A percentile compares a stretch with the other conserved stretches of the same genome.
Evolutionary conservation across 331 rosid species (phyloP).

Genomic region (Ulmus americana): DNA sequence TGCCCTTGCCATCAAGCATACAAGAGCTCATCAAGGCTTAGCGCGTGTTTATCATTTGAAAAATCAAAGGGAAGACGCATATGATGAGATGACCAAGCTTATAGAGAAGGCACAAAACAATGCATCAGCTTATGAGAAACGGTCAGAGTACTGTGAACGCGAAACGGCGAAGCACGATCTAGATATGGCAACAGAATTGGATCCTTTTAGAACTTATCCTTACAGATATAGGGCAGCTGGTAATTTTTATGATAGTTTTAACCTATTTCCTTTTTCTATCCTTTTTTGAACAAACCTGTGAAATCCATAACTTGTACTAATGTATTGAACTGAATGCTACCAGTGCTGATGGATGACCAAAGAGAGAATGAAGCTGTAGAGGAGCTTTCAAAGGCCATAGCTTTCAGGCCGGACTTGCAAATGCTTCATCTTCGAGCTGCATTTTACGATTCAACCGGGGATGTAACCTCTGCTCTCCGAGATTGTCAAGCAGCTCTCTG

Average conservation of each 20-base stretch:
- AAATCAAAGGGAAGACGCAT: conserved; percentile 60
- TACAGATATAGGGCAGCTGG: conserved; percentile 94
- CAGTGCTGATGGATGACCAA: conserved; percentile 90
- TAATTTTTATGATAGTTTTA: conserved; percentile 7
- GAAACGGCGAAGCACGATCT: conserved; percentile 69
- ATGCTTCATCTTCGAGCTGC: conserved; percentile 89
- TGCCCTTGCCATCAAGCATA: conserved; percentile 80
- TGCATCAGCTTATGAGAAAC: conserved; percentile 80
- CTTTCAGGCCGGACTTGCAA: conserved; percentile 73
- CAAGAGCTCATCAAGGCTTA: conserved; percentile 88
- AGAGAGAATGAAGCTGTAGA: conserved; percentile 68
- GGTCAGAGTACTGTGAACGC: conserved; percentile 74
- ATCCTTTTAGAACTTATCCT: conserved; percentile 74
- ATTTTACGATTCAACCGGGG: conserved; percentile 63
- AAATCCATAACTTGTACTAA: conserved; percentile 25
- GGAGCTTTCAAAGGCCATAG: conserved; percentile 64
- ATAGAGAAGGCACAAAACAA: conserved; percentile 59
- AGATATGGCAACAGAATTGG: conserved; percentile 53
- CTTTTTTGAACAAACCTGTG: neutral
- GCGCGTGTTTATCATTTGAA: conserved; percentile 72
- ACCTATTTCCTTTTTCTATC: neutral
- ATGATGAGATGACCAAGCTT: conserved; percentile 75
- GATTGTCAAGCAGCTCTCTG: conserved; percentile 82
- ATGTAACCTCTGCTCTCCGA: conserved; percentile 39
- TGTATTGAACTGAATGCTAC: conserved; percentile 20